A percentile compares a stretch with the other conserved stretches of the same genome.
phyloP scores from a whole-genome alignment of 2,329 filamentous ascomycete species.

The Neopestalotiopsis rosae region DNA sequence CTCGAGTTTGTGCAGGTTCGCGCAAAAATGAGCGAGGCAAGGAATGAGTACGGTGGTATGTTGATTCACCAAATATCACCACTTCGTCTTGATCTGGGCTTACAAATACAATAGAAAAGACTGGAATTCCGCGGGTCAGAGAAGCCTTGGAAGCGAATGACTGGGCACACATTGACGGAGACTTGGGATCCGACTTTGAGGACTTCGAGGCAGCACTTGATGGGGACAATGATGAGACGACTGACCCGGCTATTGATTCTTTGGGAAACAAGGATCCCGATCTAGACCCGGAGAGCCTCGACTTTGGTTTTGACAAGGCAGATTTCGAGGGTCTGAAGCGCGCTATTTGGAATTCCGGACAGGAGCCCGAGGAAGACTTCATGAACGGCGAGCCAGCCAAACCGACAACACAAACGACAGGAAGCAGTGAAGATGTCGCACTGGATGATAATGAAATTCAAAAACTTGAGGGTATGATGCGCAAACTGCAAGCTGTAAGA shows the following conservation, averaged over 20 bases:
- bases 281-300: constrained; percentile 53
- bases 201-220: constrained; percentile 38
- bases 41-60: constrained; percentile 66
- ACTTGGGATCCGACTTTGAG: constrained; percentile 39
- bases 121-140: constrained; percentile 61
- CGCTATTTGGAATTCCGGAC: constrained; percentile 54
- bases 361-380: constrained; percentile 28
- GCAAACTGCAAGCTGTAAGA: constrained; percentile 64
- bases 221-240: constrained; percentile 28
- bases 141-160: constrained; percentile 71
- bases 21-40: constrained; percentile 41
- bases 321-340: constrained; percentile 58
- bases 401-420: background rate
- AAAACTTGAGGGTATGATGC: constrained; percentile 68
- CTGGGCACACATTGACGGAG: constrained; percentile 53
- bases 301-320: constrained; percentile 56
- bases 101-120: constrained; percentile 51
- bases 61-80: constrained; percentile 16
- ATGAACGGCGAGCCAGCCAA: constrained; percentile 26
- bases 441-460: constrained; percentile 57
- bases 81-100: background rate
- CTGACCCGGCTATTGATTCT: constrained; percentile 35
- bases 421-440: constrained; percentile 38
- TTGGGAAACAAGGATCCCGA: constrained; percentile 22
- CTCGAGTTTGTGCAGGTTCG: constrained; percentile 68